These are phyloP conservation scores for Kodamaea alishanica DNA, from an alignment of 1,139 yeast species.

Conservation along the genomic window DNA sequence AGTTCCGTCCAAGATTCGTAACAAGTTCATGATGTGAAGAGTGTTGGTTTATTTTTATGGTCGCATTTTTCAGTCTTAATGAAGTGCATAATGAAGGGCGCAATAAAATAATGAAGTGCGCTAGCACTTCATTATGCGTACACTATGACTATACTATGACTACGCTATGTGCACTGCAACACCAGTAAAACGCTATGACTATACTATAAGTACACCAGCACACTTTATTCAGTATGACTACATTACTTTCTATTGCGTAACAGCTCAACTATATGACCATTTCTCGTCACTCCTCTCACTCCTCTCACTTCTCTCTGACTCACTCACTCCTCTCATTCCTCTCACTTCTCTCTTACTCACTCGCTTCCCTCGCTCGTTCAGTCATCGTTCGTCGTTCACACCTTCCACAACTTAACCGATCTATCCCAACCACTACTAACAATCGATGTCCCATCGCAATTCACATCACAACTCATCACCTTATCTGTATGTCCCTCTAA, in stretches of 20 bases:
- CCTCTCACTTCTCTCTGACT: neutral
- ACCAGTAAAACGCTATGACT: no score
- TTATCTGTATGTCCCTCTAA: conserved; percentile 67
- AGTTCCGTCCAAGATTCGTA: conserved; percentile 73
- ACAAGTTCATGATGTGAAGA: conserved; percentile 56
- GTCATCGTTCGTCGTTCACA: conserved; percentile 6
- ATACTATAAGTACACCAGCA: no score
- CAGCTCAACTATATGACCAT: no score
- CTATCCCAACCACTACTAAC: conserved; percentile 85
- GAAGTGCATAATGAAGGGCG: neutral
- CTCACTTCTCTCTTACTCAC: neutral
- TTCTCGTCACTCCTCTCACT: no score
- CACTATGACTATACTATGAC: no score
- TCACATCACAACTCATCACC: conserved; percentile 66
- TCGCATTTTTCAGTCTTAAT: neutral
- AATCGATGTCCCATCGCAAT: conserved; percentile 38
- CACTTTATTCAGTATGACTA: no score
- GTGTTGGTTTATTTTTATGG: neutral
- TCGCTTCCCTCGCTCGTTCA: neutral
- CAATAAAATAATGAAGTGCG: no score
- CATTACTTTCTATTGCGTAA: no score
- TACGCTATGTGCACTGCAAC: no score
- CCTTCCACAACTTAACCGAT: conserved; percentile 59
- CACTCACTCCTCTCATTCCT: neutral
- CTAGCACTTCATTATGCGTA: no score